A percentile compares a stretch with the other conserved stretches of the same genome.
Conservation (phyloP, 805 yeast genomes). For the Jamesozyma gamospora region DNA sequence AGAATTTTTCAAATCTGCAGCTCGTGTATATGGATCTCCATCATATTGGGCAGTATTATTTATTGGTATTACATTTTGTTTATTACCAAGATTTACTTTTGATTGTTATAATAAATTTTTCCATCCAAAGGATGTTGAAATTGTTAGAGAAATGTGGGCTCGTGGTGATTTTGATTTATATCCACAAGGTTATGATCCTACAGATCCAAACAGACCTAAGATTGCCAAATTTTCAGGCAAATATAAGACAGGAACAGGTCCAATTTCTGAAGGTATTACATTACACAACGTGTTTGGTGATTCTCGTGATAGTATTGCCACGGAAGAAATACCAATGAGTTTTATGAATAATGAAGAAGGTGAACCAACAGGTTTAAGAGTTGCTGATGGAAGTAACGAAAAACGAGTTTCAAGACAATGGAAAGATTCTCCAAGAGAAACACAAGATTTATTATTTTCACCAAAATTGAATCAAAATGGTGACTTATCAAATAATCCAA, state of each 20-base stretch:
- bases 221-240: conserved; percentile 34
- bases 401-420: conserved; percentile 6
- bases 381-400: background rate
- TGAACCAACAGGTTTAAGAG: conserved; percentile 19
- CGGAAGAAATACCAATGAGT: conserved; percentile 34
- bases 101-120: conserved; percentile 46
- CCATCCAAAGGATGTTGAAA: conserved; percentile 60
- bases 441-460: conserved; percentile 19
- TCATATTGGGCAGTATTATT: conserved; percentile 60
- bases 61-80: conserved; percentile 53
- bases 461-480: conserved; percentile 8
- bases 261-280: background rate
- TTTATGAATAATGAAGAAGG: conserved; percentile 20
- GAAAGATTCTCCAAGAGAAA: conserved; percentile 20
- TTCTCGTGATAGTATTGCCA: conserved; percentile 25
- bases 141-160: conserved; percentile 59
- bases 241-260: background rate
- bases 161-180: conserved; percentile 60
- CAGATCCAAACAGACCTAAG: conserved; percentile 57
- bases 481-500: conserved; percentile 5
- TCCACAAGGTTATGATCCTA: conserved; percentile 66
- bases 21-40: conserved; percentile 50
- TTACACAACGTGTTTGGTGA: conserved; percentile 1
- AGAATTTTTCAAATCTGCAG: conserved; percentile 60
- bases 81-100: conserved; percentile 56